phyloP scores from a whole-genome alignment of 441 rosid species.

The Euphorbia schlechtendalii region DNA sequence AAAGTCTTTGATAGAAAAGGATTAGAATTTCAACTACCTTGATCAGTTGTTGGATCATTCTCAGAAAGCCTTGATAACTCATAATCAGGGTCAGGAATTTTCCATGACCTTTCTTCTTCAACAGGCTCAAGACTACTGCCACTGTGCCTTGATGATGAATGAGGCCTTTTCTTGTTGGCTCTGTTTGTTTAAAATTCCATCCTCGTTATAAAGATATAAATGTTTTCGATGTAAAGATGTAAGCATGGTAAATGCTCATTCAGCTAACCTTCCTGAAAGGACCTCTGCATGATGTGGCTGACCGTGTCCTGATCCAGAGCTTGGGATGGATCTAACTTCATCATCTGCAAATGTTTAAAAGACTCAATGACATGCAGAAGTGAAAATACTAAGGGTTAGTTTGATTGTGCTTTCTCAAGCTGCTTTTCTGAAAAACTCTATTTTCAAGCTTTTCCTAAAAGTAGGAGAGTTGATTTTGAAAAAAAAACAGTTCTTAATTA shows the following conservation, averaged over 20 bases:
- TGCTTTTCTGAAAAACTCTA: too few relatives aligned
- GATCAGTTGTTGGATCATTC: conserved; percentile 32
- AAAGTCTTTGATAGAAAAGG: too few relatives aligned
- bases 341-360: conserved; percentile 38
- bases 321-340: conserved; percentile 53
- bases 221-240: too few relatives aligned
- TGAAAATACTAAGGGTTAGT: conserved; percentile 5
- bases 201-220: conserved; percentile 3
- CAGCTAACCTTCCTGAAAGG: conserved; percentile 50
- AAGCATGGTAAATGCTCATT: too few relatives aligned
- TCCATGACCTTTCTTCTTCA: conserved; percentile 52
- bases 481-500: too few relatives aligned
- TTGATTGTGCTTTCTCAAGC: too few relatives aligned
- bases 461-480: too few relatives aligned
- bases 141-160: conserved; percentile 54
- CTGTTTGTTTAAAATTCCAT: conserved; percentile 29
- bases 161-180: conserved; percentile 42
- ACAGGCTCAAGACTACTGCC: conserved; percentile 58
- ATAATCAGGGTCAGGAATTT: conserved; percentile 37
- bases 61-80: conserved; percentile 46
- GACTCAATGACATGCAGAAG: neutral
- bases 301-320: conserved; percentile 60
- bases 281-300: conserved; percentile 31
- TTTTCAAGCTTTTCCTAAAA: too few relatives aligned
- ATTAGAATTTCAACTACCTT: too few relatives aligned